Percentiles rank a stretch among this genome's conserved stretches.
Evolutionary conservation across 371 early-diverging fungal species (phyloP).

Genomic region (Mucor mucedo): DNA sequence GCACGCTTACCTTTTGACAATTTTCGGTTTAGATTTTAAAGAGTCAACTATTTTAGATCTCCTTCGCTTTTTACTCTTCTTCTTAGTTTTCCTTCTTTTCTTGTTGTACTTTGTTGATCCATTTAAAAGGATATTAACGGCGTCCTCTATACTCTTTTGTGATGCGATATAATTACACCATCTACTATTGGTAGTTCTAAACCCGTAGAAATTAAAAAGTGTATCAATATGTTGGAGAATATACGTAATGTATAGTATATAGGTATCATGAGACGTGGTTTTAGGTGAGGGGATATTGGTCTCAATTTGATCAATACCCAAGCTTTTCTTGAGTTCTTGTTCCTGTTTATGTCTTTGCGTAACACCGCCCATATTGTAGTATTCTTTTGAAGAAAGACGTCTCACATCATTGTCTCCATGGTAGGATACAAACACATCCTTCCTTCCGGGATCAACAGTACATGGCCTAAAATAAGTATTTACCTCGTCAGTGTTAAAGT

Average conservation of each 20-base stretch:
- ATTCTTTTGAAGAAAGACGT: neutral
- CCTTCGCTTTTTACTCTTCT: no score
- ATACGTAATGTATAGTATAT: neutral
- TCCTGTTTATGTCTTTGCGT: neutral
- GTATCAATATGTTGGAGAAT: neutral
- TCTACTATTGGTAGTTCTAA: neutral
- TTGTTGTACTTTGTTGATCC: neutral
- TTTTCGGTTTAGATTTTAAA: no score
- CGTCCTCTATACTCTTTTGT: neutral
- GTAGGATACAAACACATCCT: constrained; percentile 2
- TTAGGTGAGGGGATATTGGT: neutral
- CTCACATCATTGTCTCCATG: constrained; percentile 3
- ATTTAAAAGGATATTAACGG: neutral
- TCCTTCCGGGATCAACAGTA: constrained; percentile 5
- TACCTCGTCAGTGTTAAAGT: constrained; percentile 4
- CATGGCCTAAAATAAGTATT: constrained; percentile 14
- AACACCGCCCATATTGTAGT: neutral
- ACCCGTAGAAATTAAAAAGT: neutral
- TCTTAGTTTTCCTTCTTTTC: no score
- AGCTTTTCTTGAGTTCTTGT: neutral
- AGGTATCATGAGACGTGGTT: neutral
- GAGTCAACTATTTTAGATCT: no score
- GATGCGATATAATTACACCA: neutral
- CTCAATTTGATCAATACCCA: neutral
- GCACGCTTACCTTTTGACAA: no score